These are phyloP conservation scores for Uronychia setigera DNA, from an alignment of 73 alveolate species.

Conservation along the genomic window DNA sequence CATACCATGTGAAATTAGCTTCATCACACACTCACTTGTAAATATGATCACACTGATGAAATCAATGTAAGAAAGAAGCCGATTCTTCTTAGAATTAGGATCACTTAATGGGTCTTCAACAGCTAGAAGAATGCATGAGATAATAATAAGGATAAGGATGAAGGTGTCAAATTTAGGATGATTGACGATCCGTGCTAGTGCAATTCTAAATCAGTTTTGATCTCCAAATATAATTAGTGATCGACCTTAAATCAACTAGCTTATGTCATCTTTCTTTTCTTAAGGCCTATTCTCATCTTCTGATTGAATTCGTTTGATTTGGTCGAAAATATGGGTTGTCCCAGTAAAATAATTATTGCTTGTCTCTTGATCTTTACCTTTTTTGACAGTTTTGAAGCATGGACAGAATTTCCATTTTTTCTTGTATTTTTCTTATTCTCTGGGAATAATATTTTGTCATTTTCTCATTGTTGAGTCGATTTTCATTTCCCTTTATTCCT, in stretches of 20 bases:
- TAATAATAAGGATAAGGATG: not conserved
- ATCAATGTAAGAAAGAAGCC: not conserved
- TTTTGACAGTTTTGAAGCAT: too few species aligned
- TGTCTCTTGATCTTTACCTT: too few species aligned
- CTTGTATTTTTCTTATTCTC: too few species aligned
- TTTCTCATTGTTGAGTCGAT: too few species aligned
- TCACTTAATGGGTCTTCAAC: not conserved
- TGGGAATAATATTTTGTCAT: too few species aligned
- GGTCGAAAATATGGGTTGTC: too few species aligned
- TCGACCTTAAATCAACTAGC: constrained; percentile 4
- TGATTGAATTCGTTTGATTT: too few species aligned
- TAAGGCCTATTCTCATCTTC: not conserved
- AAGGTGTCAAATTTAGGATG: not conserved
- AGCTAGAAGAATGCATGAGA: constrained; percentile 2
- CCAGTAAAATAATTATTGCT: too few species aligned
- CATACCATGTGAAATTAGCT: not conserved
- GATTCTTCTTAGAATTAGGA: not conserved
- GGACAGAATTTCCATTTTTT: too few species aligned
- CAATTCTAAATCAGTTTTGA: too few species aligned
- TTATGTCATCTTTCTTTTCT: constrained; percentile 59
- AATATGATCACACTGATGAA: not conserved
- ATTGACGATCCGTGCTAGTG: constrained; percentile 27
- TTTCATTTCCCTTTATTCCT: too few species aligned
- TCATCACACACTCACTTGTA: not conserved
- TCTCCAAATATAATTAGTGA: constrained; percentile 68